Evolutionary conservation across 192 early-diverging fungal species (phyloP), one percentile per base, ranked within the genome.

Genomic region (Dimargaris xerosporica): DNA sequence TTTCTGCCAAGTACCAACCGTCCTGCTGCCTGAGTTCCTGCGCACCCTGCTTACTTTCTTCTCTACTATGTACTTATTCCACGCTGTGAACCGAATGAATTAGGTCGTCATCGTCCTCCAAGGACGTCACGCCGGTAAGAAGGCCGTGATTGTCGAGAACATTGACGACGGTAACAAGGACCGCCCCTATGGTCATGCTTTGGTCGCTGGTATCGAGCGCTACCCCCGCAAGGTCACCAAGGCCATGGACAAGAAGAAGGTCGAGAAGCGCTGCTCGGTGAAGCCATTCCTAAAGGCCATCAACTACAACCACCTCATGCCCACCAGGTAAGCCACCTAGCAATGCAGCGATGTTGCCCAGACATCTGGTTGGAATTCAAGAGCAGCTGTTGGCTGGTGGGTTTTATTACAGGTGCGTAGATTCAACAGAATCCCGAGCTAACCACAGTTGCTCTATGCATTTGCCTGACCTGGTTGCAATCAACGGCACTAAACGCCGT

Each of bases 241-340:
- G 80, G 70, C 79, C 71, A 98, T 98, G 94, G 85, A 86, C 66
- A 84, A 85, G 77, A 93, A 92, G 86, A 87, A 84, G 80, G 85
- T 98, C 55, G 91, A 91, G 66, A 91, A 92, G 78, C 90, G 96
- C 64, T 93, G 91, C 70, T 85, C 82, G 75, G 94, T 99, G 73
- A 98, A 98, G 94, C 86, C 95, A 70, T 99, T 99, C 83, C 81
- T 99, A 78, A 95, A 96, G 85, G 79, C 83, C 64, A 78, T 99
- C 78, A 99, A 99, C 91, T 97, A 92, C 87, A 90, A 94, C 75
- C 96, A 99, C 85, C 71, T 99, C 64, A 96, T 99, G 94, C 96
- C 96, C 76, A 99, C 96, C 71, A 85, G 34, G 34, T 39, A 39
- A 39, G 34, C 34, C 34, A 39, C 34, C 34, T 5, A 39, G 2